Evolutionary conservation across 2,329 filamentous ascomycete genomes (phyloP).

Genomic region (Aspergillus brunneoviolaceus): DNA sequence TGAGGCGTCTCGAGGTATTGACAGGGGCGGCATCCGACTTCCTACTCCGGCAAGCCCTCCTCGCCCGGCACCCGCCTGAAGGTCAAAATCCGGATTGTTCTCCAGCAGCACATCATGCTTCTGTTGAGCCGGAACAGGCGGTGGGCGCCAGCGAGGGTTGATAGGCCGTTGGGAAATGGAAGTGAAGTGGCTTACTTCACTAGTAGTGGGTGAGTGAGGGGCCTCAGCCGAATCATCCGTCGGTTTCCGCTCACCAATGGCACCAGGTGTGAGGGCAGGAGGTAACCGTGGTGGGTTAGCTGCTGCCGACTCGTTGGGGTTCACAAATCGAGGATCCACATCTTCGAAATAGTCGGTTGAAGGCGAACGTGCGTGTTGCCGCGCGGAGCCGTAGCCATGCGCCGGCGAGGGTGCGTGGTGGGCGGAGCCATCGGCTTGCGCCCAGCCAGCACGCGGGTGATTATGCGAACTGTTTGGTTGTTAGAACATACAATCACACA

Average conservation of each 20-base stretch:
- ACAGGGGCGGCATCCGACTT: conserved; percentile 29
- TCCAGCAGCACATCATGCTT: conserved; percentile 72
- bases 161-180: conserved; percentile 84
- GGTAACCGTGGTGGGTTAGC: conserved; percentile 30
- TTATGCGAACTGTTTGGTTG: conserved; percentile 35
- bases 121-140: conserved; percentile 47
- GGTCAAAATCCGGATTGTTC: conserved; percentile 80
- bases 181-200: conserved; percentile 82
- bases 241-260: conserved; percentile 40
- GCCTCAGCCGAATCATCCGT: conserved; percentile 58
- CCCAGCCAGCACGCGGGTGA: conserved; percentile 49
- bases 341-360: conserved; percentile 79
- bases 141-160: conserved; percentile 76
- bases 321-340: conserved; percentile 80
- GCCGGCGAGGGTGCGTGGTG: conserved; percentile 20
- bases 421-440: conserved; percentile 17
- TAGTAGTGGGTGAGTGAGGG: conserved; percentile 70
- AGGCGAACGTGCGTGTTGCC: conserved; percentile 32
- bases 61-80: conserved; percentile 50
- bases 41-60: conserved; percentile 21
- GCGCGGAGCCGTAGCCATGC: conserved; percentile 21
- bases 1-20: conserved; percentile 17
- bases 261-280: conserved; percentile 41
- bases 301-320: conserved; percentile 29
- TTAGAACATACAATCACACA: conserved; percentile 16